A percentile compares a stretch with the other conserved stretches of the same genome.
These are phyloP conservation scores for Trichothecium sympodiale DNA, from an alignment of 2,329 filamentous ascomycete species.

Conservation along the genomic window DNA sequence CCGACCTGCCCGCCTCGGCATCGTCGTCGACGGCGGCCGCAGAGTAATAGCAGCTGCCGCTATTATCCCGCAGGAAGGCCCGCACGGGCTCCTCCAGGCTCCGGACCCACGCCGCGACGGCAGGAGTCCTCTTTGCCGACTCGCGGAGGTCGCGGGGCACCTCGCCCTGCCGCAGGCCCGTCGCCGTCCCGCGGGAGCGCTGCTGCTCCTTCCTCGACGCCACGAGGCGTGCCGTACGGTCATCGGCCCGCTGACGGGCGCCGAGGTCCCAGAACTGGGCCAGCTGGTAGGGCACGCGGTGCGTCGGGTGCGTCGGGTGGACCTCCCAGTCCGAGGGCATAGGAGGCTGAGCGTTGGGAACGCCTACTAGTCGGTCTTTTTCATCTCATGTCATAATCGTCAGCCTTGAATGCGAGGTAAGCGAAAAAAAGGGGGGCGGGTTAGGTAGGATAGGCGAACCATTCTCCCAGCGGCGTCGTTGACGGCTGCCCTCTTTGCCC, in stretches of 20 bases:
- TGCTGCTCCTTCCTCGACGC: constrained; percentile 35
- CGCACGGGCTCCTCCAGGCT: constrained; percentile 78
- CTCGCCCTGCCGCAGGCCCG: constrained; percentile 35
- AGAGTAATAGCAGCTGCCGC: constrained; percentile 13
- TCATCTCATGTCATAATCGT: background rate
- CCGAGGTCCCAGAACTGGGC: constrained; percentile 70
- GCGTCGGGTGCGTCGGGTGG: constrained; percentile 67
- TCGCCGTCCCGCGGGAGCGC: constrained; percentile 27
- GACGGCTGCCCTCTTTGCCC: constrained; percentile 81
- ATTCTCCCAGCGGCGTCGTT: constrained; percentile 90
- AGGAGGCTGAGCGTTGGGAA: constrained; percentile 78
- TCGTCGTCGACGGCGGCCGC: constrained; percentile 5
- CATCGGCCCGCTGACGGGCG: constrained; percentile 37
- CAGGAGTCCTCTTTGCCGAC: constrained; percentile 69
- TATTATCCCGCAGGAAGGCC: constrained; percentile 56
- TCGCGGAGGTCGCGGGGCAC: constrained; percentile 73
- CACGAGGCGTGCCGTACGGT: constrained; percentile 28
- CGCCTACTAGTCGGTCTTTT: constrained; percentile 71
- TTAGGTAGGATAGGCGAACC: constrained; percentile 39
- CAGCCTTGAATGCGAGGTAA: background rate
- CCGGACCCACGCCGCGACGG: constrained; percentile 69
- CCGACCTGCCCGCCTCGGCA: constrained; percentile 30
- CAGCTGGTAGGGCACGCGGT: constrained; percentile 77
- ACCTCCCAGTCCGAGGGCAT: constrained; percentile 74
- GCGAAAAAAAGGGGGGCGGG: background rate